Evolutionary conservation across 2,329 filamentous ascomycete species (phyloP).

Genomic region (Scorias spongiosa): DNA sequence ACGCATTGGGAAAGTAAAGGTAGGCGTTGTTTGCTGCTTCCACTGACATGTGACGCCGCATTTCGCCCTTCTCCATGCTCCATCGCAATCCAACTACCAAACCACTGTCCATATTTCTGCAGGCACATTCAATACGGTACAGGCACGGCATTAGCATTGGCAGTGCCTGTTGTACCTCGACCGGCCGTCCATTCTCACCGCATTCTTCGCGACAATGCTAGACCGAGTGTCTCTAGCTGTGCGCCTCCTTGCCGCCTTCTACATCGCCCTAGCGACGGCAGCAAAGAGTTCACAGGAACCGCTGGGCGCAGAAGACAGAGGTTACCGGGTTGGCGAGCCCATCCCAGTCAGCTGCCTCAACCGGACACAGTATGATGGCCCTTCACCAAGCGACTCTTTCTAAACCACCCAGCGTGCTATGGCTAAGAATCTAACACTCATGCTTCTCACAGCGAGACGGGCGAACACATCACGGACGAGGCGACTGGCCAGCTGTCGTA

Average conservation of each 20-base stretch:
- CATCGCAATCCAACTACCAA: too few relatives aligned
- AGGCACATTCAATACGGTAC: too few relatives aligned
- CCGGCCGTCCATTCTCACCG: too few relatives aligned
- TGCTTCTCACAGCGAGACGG: conserved; percentile 50
- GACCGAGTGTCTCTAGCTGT: conserved; percentile 13
- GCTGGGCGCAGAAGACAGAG: conserved; percentile 20
- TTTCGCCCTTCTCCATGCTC: too few relatives aligned
- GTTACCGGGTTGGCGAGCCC: conserved; percentile 32
- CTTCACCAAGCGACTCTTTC: neutral
- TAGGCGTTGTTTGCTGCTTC: too few relatives aligned
- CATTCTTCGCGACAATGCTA: conserved; percentile 3
- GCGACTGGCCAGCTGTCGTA: conserved; percentile 68
- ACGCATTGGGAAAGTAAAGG: too few relatives aligned
- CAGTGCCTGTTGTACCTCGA: too few relatives aligned
- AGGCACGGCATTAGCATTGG: too few relatives aligned
- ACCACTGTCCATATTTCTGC: too few relatives aligned
- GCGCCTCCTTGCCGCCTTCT: conserved; percentile 18
- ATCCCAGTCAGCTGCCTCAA: conserved; percentile 39
- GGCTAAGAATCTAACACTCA: neutral
- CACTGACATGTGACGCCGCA: too few relatives aligned
- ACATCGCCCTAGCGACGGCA: conserved; percentile 19
- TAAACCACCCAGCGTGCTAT: neutral
- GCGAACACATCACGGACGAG: conserved; percentile 72
- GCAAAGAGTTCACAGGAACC: conserved; percentile 28
- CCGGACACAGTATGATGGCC: conserved; percentile 30